These are phyloP conservation scores for Rhizophagus clarus DNA, from an alignment of 192 early-diverging fungal genomes.

Conservation along the genomic window DNA sequence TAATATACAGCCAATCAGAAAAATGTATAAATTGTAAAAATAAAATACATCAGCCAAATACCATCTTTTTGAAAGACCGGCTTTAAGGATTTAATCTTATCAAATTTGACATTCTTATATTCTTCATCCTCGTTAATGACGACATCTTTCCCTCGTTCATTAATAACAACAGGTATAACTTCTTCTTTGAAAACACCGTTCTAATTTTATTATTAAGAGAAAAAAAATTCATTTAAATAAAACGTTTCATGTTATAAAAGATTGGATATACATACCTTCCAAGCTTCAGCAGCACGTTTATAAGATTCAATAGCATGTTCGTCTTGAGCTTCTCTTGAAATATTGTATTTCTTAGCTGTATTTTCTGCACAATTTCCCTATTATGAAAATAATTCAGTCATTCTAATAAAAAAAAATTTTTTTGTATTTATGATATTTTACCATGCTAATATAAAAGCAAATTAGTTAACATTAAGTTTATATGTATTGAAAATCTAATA, in stretches of 20 bases:
- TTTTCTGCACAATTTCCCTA: constrained; percentile 80
- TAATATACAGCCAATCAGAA: not conserved
- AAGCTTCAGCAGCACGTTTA: constrained; percentile 85
- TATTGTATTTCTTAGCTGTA: constrained; percentile 84
- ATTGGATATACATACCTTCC: constrained; percentile 52
- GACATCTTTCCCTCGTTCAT: constrained; percentile 80
- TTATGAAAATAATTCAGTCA: constrained; percentile 11
- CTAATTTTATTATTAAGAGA: not conserved
- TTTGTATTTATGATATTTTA: constrained; percentile 36
- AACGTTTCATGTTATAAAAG: not conserved
- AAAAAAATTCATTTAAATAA: not conserved
- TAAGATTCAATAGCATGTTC: constrained; percentile 83
- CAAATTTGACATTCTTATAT: constrained; percentile 91
- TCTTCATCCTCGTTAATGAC: constrained; percentile 88
- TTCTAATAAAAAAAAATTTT: not conserved
- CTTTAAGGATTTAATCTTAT: constrained; percentile 77
- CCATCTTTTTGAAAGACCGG: constrained; percentile 82
- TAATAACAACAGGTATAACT: constrained; percentile 82
- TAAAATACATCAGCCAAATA: not conserved
- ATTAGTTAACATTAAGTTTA: not conserved
- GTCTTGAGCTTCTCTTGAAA: constrained; percentile 90
- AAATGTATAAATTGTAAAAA: no score
- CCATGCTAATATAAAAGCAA: constrained; percentile 18
- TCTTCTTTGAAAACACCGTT: constrained; percentile 80
- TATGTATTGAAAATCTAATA: not conserved